Base-by-base conservation (phyloP, 192 early-diverging fungal species). In the Coemansia javaensis region DNA sequence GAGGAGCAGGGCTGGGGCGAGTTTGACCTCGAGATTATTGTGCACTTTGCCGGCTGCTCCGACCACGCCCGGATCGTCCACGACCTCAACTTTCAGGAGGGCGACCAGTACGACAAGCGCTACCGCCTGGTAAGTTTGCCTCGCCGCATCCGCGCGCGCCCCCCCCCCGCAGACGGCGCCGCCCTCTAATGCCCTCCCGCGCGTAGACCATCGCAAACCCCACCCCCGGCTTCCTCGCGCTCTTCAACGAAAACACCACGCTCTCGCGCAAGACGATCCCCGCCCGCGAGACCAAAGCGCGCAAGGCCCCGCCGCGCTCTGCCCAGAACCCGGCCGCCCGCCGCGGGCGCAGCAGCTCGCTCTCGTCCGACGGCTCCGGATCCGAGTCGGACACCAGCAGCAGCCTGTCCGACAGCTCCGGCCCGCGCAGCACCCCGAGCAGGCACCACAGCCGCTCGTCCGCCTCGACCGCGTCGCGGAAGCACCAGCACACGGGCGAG, bases 1-100 rank as follows among this genome's bases (percentile, higher is more conserved):
- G 43, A 56, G 40, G 61, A 77, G 47, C 53, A 60, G 27, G 74
- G 74, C 34, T 77, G 74, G 74, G 74, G 74, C 48, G 66, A 77
- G 53, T 77, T 77, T 28, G 66, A 69, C 50, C 50, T 77, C n/a
- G 41, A 50, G 2, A 44, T 70, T 23, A 33, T 58, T 28, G 59
- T 77, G 17, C 57, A 77, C 35, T 60, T 68, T 37, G 39, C 49
- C 27, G 28, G 70, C 45, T 46, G 54, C 32, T 16, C 44, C 1
- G 66, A 61, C 23, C 46, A 61, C 4, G 23, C 41, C 40, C 56
- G 32, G 23, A 62, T 77, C 18, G 24, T 50, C n/a, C 74, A 77
- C 47, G 61, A 77, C 44, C 74, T 77, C 32, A 77, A 61, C 45
- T 77, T 77, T 28, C 66, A 56, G 12, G 54, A 51, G 10, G 59